phyloP scores from a whole-genome alignment of 805 yeast species.

The Cyberlindnera japonica region DNA sequence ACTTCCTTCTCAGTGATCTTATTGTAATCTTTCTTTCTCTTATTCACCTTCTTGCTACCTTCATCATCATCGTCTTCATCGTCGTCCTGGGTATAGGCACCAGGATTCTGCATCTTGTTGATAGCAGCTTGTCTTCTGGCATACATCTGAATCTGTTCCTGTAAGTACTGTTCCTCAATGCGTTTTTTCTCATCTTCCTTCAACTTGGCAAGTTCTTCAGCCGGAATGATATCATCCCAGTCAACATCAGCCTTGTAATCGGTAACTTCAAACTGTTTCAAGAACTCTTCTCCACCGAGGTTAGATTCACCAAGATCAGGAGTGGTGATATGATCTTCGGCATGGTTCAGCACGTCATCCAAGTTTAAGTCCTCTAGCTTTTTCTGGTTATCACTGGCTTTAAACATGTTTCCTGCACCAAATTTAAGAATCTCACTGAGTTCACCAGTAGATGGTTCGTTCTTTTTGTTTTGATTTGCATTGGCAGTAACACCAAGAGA shows the following conservation, averaged over 20 bases:
- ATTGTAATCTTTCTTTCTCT: constrained; percentile 39
- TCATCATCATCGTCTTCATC: constrained; percentile 39
- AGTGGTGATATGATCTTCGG: constrained; percentile 94
- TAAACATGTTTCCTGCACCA: constrained; percentile 98
- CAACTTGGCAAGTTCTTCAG: constrained; percentile 80
- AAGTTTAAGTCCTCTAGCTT: constrained; percentile 91
- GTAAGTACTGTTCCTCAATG: constrained; percentile 79
- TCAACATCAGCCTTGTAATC: constrained; percentile 97
- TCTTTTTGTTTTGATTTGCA: constrained; percentile 38
- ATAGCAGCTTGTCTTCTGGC: constrained; percentile 76
- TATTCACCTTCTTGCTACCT: constrained; percentile 29
- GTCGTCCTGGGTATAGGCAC: constrained; percentile 37
- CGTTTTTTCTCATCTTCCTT: constrained; percentile 89
- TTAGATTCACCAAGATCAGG: constrained; percentile 98
- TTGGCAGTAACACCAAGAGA: constrained; percentile 91
- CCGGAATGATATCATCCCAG: constrained; percentile 99
- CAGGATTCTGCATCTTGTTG: constrained; percentile 50
- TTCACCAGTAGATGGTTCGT: constrained; percentile 81
- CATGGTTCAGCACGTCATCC: constrained; percentile 94
- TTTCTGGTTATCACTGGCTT: constrained; percentile 87
- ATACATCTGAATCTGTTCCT: constrained; percentile 86
- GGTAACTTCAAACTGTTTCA: constrained; percentile 96
- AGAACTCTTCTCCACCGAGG: constrained; percentile 95
- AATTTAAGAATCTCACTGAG: constrained; percentile 90
- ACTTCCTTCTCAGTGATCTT: constrained; percentile 80